These are phyloP conservation scores for Sporormia fimetaria DNA, from an alignment of 495 filamentous ascomycete species.

Conservation along the genomic window DNA sequence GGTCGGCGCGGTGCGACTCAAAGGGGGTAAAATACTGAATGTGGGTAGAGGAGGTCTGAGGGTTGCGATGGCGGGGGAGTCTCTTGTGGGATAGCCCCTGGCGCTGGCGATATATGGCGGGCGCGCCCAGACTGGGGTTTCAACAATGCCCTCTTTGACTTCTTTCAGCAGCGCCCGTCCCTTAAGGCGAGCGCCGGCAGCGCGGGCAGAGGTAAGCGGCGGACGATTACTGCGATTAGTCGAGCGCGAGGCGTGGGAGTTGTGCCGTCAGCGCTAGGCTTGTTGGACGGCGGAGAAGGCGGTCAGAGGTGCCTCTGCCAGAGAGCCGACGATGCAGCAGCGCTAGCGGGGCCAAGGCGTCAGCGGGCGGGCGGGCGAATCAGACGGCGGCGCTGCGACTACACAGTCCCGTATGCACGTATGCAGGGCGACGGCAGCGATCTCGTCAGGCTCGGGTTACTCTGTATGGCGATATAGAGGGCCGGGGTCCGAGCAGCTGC, in stretches of 20 bases:
- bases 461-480: too few species aligned
- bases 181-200: not conserved
- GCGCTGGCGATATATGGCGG: conserved; percentile 5
- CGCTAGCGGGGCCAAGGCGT: conserved; percentile 6
- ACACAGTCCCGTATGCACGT: not conserved
- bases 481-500: too few species aligned
- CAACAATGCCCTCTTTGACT: not conserved
- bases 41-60: too few species aligned
- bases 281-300: conserved; percentile 7
- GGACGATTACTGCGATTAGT: not conserved
- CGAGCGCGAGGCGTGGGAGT: not conserved
- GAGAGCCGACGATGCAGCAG: not conserved
- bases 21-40: conserved; percentile 9
- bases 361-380: conserved; percentile 8
- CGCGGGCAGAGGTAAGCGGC: not conserved
- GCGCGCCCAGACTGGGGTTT: not conserved
- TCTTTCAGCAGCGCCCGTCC: not conserved
- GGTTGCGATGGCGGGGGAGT: too few species aligned
- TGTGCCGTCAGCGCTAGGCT: conserved; percentile 2
- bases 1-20: conserved; percentile 14
- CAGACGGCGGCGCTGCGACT: conserved; percentile 5
- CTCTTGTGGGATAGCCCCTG: too few species aligned
- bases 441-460: too few species aligned
- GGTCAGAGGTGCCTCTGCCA: conserved; percentile 1
- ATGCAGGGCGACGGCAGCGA: not conserved